Evolutionary conservation across 148 eudicot species (phyloP).

Genomic region (Rheum nobile): DNA sequence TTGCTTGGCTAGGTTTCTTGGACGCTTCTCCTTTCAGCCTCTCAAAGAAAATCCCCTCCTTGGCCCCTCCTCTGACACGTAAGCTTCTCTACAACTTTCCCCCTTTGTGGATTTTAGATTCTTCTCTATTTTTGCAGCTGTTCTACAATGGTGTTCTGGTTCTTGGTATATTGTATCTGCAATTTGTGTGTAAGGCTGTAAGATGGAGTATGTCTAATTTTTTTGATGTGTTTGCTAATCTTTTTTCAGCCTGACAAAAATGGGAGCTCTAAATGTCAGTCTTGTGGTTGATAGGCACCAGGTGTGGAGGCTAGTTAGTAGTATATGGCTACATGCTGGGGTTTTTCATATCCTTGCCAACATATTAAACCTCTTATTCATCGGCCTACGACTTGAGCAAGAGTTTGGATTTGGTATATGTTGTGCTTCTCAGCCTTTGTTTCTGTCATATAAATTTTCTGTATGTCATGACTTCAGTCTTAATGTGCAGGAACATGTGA

Average conservation of each 20-base stretch:
- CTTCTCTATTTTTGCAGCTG: neutral
- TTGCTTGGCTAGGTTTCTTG: slow-evolving; percentile 18
- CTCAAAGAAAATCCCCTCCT: slow-evolving; percentile 65
- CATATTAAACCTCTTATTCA: slow-evolving; percentile 63
- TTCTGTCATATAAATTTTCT: neutral
- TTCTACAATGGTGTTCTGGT: neutral
- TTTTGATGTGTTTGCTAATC: neutral
- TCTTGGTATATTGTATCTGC: neutral
- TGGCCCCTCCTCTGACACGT: slow-evolving; percentile 72
- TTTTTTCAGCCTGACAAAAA: slow-evolving; percentile 38
- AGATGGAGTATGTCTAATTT: neutral
- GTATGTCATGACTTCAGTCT: neutral
- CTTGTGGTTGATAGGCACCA: slow-evolving; percentile 43
- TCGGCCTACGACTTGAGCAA: slow-evolving; percentile 78
- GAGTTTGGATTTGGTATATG: slow-evolving; percentile 80
- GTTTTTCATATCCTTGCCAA: slow-evolving; percentile 66
- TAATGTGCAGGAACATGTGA: neutral
- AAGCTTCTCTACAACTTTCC: neutral
- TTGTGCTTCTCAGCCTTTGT: neutral
- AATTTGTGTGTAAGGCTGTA: neutral
- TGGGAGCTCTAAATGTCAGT: slow-evolving; percentile 61
- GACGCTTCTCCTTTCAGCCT: slow-evolving; percentile 61
- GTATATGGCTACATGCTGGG: slow-evolving; percentile 91
- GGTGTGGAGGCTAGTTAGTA: slow-evolving; percentile 53
- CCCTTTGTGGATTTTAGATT: neutral